A percentile compares a stretch with the other conserved stretches of the same genome.
These are phyloP conservation scores for Allium cepa DNA, from an alignment of 106 monocot genomes.

Conservation along the genomic window DNA sequence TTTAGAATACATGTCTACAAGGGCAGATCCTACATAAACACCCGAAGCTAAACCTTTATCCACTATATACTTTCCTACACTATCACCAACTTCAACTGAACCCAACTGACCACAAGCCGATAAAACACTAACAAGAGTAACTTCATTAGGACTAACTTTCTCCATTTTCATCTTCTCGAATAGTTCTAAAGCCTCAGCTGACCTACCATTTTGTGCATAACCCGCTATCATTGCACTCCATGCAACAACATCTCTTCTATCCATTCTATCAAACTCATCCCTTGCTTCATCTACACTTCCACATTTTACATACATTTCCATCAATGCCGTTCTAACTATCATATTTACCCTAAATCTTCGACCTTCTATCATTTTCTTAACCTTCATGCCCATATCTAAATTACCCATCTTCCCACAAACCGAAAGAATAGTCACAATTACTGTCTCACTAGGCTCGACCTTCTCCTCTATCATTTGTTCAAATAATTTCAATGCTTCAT, in stretches of 20 bases:
- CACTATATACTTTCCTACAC: slow-evolving; percentile 59
- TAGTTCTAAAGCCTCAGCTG: slow-evolving; percentile 63
- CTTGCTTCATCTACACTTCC: slow-evolving; percentile 77
- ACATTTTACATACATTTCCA: slow-evolving; percentile 87
- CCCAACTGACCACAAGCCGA: slow-evolving; percentile 83
- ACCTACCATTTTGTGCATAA: slow-evolving; percentile 88
- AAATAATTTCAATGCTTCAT: slow-evolving; percentile 66
- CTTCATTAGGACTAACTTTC: slow-evolving; percentile 58
- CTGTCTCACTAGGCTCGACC: slow-evolving; percentile 45
- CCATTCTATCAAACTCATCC: slow-evolving; percentile 57
- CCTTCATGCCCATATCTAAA: slow-evolving; percentile 49
- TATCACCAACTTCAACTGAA: slow-evolving; percentile 51
- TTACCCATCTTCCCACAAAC: slow-evolving; percentile 68
- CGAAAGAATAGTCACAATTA: slow-evolving; percentile 64
- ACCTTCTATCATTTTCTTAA: slow-evolving; percentile 43
- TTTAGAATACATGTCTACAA: slow-evolving; percentile 83
- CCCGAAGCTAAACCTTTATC: slow-evolving; percentile 22
- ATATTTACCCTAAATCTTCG: slow-evolving; percentile 24
- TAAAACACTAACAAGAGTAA: slow-evolving; percentile 72
- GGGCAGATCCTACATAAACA: slow-evolving; percentile 59
- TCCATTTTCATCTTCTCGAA: slow-evolving; percentile 64
- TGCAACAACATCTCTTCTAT: slow-evolving; percentile 58
- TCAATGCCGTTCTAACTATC: slow-evolving; percentile 67
- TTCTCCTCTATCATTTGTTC: slow-evolving; percentile 46
- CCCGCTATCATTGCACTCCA: slow-evolving; percentile 97